These are phyloP conservation scores for Tranzscheliella williamsii DNA, from an alignment of 1,284 basidiomycete genomes.

Conservation along the genomic window DNA sequence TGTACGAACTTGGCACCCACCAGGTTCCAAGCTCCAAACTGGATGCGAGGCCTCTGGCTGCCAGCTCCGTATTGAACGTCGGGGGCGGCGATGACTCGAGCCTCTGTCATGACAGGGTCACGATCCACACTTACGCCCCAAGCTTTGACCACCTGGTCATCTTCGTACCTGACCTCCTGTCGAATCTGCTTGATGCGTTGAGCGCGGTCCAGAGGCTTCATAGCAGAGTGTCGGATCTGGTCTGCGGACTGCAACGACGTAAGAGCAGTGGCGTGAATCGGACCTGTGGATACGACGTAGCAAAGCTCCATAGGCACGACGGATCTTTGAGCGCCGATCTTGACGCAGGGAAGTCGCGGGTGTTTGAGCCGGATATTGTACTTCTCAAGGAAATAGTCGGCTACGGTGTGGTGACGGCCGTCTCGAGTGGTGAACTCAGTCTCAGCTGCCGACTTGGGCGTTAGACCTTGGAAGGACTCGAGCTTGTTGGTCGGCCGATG, in stretches of 20 bases:
- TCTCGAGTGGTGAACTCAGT: constrained; percentile 21
- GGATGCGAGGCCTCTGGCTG: constrained; percentile 60
- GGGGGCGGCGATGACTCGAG: constrained; percentile 59
- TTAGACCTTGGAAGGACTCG: constrained; percentile 41
- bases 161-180: constrained; percentile 34
- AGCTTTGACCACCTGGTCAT: constrained; percentile 21
- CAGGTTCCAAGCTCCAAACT: constrained; percentile 50
- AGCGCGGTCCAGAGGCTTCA: constrained; percentile 22
- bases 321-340: constrained; percentile 15
- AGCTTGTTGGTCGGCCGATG: constrained; percentile 41
- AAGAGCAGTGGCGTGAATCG: constrained; percentile 31
- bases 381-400: constrained; percentile 32
- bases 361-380: constrained; percentile 34
- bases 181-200: constrained; percentile 32
- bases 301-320: constrained; percentile 43
- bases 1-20: constrained; percentile 22
- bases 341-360: constrained; percentile 37
- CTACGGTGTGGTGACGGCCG: constrained; percentile 15
- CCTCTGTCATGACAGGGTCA: constrained; percentile 57
- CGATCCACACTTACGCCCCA: constrained; percentile 63
- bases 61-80: constrained; percentile 39
- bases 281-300: constrained; percentile 22
- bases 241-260: constrained; percentile 27
- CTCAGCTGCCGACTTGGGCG: constrained; percentile 17
- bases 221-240: constrained; percentile 30